Evolutionary conservation across 805 yeast genomes (phyloP), one percentile per base, ranked within the genome.

Genomic region (Spencermartinsiella europaea): DNA sequence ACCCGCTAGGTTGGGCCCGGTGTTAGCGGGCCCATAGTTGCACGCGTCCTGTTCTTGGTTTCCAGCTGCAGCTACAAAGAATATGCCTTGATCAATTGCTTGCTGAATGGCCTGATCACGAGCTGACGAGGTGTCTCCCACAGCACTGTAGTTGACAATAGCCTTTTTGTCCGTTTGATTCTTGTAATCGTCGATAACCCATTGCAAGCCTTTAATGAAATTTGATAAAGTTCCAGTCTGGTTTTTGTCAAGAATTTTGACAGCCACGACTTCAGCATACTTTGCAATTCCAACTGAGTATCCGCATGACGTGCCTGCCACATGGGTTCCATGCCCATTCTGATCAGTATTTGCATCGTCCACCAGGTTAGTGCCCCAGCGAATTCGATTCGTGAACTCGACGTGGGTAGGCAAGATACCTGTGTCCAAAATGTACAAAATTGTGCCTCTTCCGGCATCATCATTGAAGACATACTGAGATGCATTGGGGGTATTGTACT

Each of bases 31-130:
- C 3, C 96, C 89, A 45, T 80, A 78, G 65, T 81, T 77, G 76
- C 98, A 91, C 46, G 98, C 96, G 66, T 90, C 95, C 58, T 81
- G 85, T 64, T 85, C 83, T 63, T 85, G 95, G 67, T 91, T 90
- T 70, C 97, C 98, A 25, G 97, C 96, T 42, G 98, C 97, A 54
- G 88, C 96, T 33, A 95, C 95, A 65, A 91, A 84, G 64, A 87
- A 93, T 49, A 91, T 69, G 59, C 96, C 97, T 27, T 90, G 85
- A 53, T 78, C 75, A 42, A 86, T 88, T 34, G 95, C 96, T 38
- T 95, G 95, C 57, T 86, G 80, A 39, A 86, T 95, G 47, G 95
- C 96, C 65, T 81, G 58, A 62, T 88, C 95, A 57, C 90, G 76
- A 5, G 95, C 81, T 42, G 88, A 85, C 2, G 96, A 85, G 61